A percentile compares a stretch with the other conserved stretches of the same genome.
These are phyloP conservation scores for Oryza longistaminata DNA, from an alignment of 176 grass and related monocot species.

Conservation along the genomic window DNA sequence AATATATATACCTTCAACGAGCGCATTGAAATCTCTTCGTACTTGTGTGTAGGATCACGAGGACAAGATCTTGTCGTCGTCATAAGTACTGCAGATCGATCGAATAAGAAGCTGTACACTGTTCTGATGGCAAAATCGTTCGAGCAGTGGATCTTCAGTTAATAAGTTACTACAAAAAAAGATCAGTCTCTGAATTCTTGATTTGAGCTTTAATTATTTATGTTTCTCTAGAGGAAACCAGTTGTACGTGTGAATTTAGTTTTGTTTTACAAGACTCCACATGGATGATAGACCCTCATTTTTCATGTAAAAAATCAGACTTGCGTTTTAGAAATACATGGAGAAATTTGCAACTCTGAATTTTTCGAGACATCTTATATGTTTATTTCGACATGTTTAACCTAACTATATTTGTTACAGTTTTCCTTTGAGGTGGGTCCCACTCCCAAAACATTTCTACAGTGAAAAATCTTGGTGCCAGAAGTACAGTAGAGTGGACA, in stretches of 20 bases:
- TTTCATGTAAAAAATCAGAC: not conserved
- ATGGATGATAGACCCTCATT: not conserved
- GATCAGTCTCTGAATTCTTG: constrained; percentile 14
- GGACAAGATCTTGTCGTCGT: constrained; percentile 37
- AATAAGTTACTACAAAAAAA: not conserved
- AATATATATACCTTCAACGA: not conserved
- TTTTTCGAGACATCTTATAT: no score
- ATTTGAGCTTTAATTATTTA: not conserved
- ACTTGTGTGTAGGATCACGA: constrained; percentile 29
- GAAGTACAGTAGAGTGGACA: constrained; percentile 20
- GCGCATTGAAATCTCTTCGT: constrained; percentile 1
- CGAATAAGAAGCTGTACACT: not conserved
- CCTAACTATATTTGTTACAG: no score
- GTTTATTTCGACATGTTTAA: no score
- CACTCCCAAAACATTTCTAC: not conserved
- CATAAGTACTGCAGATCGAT: not conserved
- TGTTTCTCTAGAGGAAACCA: not conserved
- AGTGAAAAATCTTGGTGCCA: constrained; percentile 17
- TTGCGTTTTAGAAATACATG: not conserved
- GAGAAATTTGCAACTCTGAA: no score
- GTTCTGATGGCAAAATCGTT: not conserved
- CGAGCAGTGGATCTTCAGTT: not conserved
- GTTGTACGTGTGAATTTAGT: not conserved
- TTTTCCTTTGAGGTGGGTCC: not conserved
- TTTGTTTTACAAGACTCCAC: not conserved